Base-by-base conservation (phyloP, 192 early-diverging fungal species). In the Allomyces arbusculus region DNA sequence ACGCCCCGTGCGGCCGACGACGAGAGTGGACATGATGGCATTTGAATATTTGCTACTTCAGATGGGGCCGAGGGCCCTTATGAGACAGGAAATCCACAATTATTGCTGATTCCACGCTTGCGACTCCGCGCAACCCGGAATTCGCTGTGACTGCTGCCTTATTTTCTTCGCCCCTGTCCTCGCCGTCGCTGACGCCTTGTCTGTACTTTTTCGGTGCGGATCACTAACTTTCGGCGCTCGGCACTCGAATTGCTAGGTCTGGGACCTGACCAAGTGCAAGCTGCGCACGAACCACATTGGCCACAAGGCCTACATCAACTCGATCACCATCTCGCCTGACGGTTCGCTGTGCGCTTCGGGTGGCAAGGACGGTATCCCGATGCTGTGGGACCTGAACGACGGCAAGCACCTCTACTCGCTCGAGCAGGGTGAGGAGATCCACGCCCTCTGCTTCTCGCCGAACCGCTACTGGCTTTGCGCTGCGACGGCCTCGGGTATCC, bases 401-500 rank as follows among this genome's bases (percentile, higher is more conserved):
- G 88, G 86, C 86, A 96, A 97, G 89, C 95, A 99, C 92, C 84
- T 99, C 76, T 96, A 99, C 90, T 93, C 92, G 65, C 82, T 99
- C 66, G 93, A 94, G 78, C 94, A 91, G 74, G 91, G 86, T 67
- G 88, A 89, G 78, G 80, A 86, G 75, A 91, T 99, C 89, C 90
- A 99, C 86, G 86, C 94, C 69, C 83, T 99, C 64, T 86, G 87
- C 71, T 99, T 99, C 89, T 95, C 92, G 72, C 95, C 95, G 76
- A 97, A 99, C 91, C 85, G 94, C 67, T 99, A 99, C 91, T 99
- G 95, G 95, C 85, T 99, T 76, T 94, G 91, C 85, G 95, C 94
- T 75, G 95, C 95, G 76, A 95, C 94, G 70, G 79, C 80, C 70
- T 81, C 81, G 69, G 84, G 85, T 79, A 95, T 99, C 88, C 95